Base-by-base conservation (phyloP, 2,329 filamentous ascomycete species). In the Cladosporium sp. region DNA sequence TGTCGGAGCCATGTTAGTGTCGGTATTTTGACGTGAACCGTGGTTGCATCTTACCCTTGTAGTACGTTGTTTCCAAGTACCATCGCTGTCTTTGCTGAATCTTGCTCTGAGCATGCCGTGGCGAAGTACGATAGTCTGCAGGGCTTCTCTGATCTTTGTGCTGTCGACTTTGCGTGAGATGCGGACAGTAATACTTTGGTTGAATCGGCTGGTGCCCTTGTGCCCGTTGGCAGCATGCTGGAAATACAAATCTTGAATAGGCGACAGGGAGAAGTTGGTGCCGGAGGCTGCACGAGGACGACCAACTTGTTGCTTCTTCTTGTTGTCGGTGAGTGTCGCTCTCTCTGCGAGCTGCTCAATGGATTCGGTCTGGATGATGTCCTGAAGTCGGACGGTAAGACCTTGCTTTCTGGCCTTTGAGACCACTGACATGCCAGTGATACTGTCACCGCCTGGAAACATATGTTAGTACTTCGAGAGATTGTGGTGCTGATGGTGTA, bases 151-250 rank as follows among this genome's bases (percentile, higher is more conserved):
- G 14, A 63, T 33, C 50, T 63, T 63, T 1, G 33, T 16, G 35
- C 61, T 63, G n/a, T 63, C 61, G 50, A 63, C 26, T 50, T 56
- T 63, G 35, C 61, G 50, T 1, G 61, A 35, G 4, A 63, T 52
- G 26, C 61, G 61, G 8, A 63, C 61, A 7, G 61, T 63, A 16
- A 63, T 63, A 18, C 61, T 63, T 23, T 63, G 61, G 50, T 63
- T 63, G 50, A 63, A 63, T 11, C 61, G 50, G 50, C 61, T 63
- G 18, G 61, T 55, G n/a, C 61, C 61, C 50, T 63, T 63, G 61
- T 63, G 61, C 8, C 61, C 61, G 14, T 63, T 63, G 35, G 37
- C 50, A 31, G 61, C 61, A 14, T 63, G 31, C 26, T 63, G 61
- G 50, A 63, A 63, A 14, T 63, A 63, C 26, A 63, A 6, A 23